Conservation (phyloP, 2,329 filamentous ascomycete species). For the Elsinoe perseae region DNA sequence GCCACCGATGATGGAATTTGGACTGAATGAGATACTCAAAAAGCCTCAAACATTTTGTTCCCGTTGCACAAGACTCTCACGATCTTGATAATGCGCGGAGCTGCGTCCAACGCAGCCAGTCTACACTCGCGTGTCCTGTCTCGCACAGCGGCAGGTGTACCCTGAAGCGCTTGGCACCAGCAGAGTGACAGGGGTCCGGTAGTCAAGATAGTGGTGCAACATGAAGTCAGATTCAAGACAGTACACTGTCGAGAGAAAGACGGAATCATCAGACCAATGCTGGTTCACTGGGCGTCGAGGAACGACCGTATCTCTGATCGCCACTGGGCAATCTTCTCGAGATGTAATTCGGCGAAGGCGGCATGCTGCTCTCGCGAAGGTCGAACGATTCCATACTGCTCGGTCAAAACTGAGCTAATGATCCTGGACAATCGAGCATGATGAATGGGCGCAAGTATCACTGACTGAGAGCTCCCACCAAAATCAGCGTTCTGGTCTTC, state of each 20-base stretch:
- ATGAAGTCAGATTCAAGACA: conserved; percentile 29
- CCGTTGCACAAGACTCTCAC: neutral
- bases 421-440: conserved; percentile 37
- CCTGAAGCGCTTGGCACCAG: neutral
- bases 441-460: conserved; percentile 40
- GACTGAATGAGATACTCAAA: conserved; percentile 3
- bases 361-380: conserved; percentile 33
- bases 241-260: conserved; percentile 34
- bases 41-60: conserved; percentile 11
- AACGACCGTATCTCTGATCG: conserved; percentile 30
- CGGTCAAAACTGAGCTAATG: conserved; percentile 27
- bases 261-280: conserved; percentile 41
- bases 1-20: neutral
- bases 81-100: conserved; percentile 10
- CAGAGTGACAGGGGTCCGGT: conserved; percentile 29
- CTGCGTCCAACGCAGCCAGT: conserved; percentile 8
- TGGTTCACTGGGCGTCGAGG: conserved; percentile 36
- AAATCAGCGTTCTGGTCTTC: conserved; percentile 25
- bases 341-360: conserved; percentile 34
- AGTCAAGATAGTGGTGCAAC: conserved; percentile 31
- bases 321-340: conserved; percentile 31
- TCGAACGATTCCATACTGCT: conserved; percentile 29
- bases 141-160: too few species aligned
- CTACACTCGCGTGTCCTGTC: neutral
- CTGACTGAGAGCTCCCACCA: conserved; percentile 36